These are phyloP conservation scores for Huntiella moniliformis DNA, from an alignment of 2,329 filamentous ascomycete species.

Conservation along the genomic window DNA sequence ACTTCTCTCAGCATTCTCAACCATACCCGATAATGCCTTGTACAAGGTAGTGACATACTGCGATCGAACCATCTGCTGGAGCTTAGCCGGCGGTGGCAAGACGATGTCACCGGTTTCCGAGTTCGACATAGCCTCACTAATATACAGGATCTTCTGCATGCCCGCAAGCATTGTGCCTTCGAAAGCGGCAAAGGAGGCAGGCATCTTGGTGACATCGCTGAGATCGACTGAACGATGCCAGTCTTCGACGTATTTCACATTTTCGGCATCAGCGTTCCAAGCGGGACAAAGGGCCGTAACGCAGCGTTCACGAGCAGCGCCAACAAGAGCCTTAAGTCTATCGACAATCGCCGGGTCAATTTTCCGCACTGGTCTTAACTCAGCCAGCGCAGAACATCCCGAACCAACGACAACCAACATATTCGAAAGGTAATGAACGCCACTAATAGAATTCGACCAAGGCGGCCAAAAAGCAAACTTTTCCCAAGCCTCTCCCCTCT, in stretches of 20 bases:
- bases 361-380: conserved; percentile 45
- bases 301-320: conserved; percentile 63
- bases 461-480: conserved; percentile 94
- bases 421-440: conserved; percentile 74
- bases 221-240: conserved; percentile 73
- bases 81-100: conserved; percentile 64
- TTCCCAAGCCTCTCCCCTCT: conserved; percentile 72
- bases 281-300: conserved; percentile 71
- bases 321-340: conserved; percentile 55
- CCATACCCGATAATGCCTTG: conserved; percentile 84
- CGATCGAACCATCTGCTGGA: conserved; percentile 74
- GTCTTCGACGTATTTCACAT: conserved; percentile 80
- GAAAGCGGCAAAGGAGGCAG: conserved; percentile 66
- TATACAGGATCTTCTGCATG: conserved; percentile 90
- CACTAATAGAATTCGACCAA: conserved; percentile 75
- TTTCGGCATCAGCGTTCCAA: conserved; percentile 87
- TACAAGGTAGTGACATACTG: conserved; percentile 91
- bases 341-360: conserved; percentile 44
- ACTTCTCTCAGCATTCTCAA: conserved; percentile 79
- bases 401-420: conserved; percentile 70
- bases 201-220: conserved; percentile 80
- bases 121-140: conserved; percentile 67
- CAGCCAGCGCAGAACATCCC: conserved; percentile 69
- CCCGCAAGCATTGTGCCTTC: conserved; percentile 65
- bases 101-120: conserved; percentile 60